Evolutionary conservation across 108 stramenopile genomes (phyloP), one percentile per base, ranked within the genome.

Genomic region (Schizochytrium sp.): DNA sequence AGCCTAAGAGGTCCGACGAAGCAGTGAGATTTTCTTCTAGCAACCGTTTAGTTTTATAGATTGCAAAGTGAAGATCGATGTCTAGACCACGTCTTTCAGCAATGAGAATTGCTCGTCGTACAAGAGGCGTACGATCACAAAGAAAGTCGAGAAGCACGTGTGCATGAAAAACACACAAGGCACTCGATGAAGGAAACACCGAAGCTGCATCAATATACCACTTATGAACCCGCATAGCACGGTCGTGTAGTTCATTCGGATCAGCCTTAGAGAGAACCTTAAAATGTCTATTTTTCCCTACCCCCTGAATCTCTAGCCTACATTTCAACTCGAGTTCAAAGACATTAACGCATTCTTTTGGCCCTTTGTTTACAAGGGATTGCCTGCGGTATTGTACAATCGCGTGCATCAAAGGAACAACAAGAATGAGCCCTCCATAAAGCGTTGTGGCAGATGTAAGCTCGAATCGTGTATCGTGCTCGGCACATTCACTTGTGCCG

Each of bases 131-230:
- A 38, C 76, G 76, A 10, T 2, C 3, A n/a, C 50, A 10, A n/a
- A 83, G 28, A 83, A 83, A 83, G 28, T 83, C 76, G 17, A 83
- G 76, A 47, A 83, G 28, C 2, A 83, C 15, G 76, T 83, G 76
- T 5, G 76, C 76, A 40, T 83, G 76, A 28, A 83, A 83, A 10
- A 83, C 76, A 28, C 53, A 55, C 47, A 83, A 53, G 38, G 76
- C 76, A n/a, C 76, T 55, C 53, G 76, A 83, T 5, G 76, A 83
- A 56, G 76, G 50, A 42, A 83, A 83, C 50, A 83, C 50, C 47
- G 76, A 2, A 2, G 47, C 76, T 47, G 76, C 47, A n/a, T 83
- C 76, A 10, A 83, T 55, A 53, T 83, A 83, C 76, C 76, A 83
- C 50, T 40, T 83, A 53, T 83, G 47, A 12, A 40, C 76, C 5